phyloP scores from a whole-genome alignment of 257 asterid genomes.

The Phtheirospermum japonicum region DNA sequence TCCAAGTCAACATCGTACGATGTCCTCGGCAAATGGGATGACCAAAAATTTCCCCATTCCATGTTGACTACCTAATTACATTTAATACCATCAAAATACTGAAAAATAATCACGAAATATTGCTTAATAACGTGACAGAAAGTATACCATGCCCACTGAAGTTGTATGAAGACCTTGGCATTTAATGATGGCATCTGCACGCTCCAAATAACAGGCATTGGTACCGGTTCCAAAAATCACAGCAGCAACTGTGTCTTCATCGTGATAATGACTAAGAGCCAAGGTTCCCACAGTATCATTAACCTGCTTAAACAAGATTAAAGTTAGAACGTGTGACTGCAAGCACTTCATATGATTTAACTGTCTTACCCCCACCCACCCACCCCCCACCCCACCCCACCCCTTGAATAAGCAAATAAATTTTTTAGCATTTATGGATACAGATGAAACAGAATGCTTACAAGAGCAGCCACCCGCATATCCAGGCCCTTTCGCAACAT shows the following conservation, averaged over 20 bases:
- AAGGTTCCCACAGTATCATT: constrained; percentile 87
- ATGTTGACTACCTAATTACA: constrained; percentile 69
- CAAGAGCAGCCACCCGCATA: constrained; percentile 75
- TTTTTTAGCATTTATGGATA: not conserved
- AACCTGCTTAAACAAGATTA: constrained; percentile 43
- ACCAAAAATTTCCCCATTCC: constrained; percentile 98
- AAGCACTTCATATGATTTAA: not conserved
- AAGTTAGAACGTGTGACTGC: not conserved
- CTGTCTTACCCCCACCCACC: too few species aligned
- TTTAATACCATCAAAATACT: constrained; percentile 4
- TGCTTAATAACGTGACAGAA: constrained; percentile 12
- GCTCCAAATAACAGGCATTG: constrained; percentile 93
- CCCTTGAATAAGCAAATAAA: not conserved
- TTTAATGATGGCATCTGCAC: constrained; percentile 78
- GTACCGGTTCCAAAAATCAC: constrained; percentile 89
- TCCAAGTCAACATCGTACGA: constrained; percentile 71
- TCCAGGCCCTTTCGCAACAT: constrained; percentile 58
- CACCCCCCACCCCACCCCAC: too few species aligned
- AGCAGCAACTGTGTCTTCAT: constrained; percentile 83
- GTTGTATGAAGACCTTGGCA: constrained; percentile 74
- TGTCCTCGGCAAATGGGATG: constrained; percentile 89
- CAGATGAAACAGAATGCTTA: constrained; percentile 34
- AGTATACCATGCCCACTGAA: constrained; percentile 68
- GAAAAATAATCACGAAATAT: constrained; percentile 14
- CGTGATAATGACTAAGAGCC: constrained; percentile 75